Conservation (phyloP, 2,329 filamentous ascomycete species). For the Neoascochyta sp. region DNA sequence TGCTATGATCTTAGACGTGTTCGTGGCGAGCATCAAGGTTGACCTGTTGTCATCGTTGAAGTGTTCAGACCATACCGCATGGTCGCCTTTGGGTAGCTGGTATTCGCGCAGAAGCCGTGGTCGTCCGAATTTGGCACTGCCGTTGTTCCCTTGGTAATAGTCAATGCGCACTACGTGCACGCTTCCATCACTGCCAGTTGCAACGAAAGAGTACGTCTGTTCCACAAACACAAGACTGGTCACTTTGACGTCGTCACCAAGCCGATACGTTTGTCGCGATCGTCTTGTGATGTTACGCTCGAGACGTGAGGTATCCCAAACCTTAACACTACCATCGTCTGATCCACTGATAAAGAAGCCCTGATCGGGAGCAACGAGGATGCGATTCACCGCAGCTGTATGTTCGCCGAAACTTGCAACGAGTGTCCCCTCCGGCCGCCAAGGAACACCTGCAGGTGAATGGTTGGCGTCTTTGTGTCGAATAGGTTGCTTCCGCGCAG, state of each 20-base stretch:
- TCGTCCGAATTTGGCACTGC: constrained; percentile 68
- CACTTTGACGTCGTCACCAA: constrained; percentile 67
- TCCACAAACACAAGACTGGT: constrained; percentile 87
- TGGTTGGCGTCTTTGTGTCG: constrained; percentile 53
- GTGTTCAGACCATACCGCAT: constrained; percentile 87
- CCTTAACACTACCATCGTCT: constrained; percentile 82
- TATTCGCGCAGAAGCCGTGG: constrained; percentile 69
- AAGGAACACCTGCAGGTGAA: constrained; percentile 54
- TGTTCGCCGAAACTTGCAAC: constrained; percentile 91
- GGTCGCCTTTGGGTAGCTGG: constrained; percentile 68
- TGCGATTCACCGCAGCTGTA: constrained; percentile 72
- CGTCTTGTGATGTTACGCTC: constrained; percentile 89
- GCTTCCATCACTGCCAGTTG: constrained; percentile 83
- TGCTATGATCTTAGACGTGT: constrained; percentile 74
- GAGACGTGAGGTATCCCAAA: constrained; percentile 88
- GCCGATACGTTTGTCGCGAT: constrained; percentile 79
- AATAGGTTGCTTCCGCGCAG: constrained; percentile 54
- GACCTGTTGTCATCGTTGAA: constrained; percentile 79
- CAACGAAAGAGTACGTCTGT: constrained; percentile 89
- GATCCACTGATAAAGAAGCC: constrained; percentile 91
- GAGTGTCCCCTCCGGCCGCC: constrained; percentile 79
- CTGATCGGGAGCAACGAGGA: constrained; percentile 83
- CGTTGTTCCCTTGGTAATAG: constrained; percentile 54
- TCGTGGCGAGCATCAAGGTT: constrained; percentile 82
- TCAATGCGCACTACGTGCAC: constrained; percentile 80